These are phyloP conservation scores for Neurospora discreta DNA, from an alignment of 495 filamentous ascomycete genomes.

Conservation along the genomic window DNA sequence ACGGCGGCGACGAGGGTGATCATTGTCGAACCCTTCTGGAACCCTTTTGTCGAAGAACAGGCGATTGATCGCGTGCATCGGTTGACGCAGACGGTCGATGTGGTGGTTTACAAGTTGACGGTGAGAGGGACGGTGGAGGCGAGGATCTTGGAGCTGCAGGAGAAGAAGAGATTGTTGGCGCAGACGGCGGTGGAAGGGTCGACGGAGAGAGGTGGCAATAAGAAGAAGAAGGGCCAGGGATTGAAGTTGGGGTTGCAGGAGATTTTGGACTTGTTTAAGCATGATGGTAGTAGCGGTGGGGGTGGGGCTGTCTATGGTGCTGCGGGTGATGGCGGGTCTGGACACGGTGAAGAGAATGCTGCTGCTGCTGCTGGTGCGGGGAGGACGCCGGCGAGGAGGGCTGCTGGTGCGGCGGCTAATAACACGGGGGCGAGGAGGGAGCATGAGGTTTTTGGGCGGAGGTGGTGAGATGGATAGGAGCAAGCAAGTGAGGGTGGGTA, in stretches of 20 bases:
- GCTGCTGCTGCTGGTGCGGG: neutral
- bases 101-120: constrained; percentile 88
- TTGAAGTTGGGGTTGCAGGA: constrained; percentile 86
- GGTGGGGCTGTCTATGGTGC: neutral
- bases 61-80: constrained; percentile 97
- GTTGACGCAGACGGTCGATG: constrained; percentile 86
- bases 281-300: constrained; percentile 55
- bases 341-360: neutral
- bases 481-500: too few species aligned
- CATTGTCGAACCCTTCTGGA: constrained; percentile 97
- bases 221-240: constrained; percentile 45
- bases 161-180: constrained; percentile 82
- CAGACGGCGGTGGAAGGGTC: constrained; percentile 37
- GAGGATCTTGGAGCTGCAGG: constrained; percentile 81
- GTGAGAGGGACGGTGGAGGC: constrained; percentile 80
- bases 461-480: constrained; percentile 20
- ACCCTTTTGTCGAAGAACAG: constrained; percentile 95
- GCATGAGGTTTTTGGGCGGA: constrained; percentile 26
- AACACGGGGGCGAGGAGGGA: constrained; percentile 13
- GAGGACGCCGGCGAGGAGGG: constrained; percentile 1
- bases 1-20: constrained; percentile 89
- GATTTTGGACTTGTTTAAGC: constrained; percentile 79
- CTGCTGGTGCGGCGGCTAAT: neutral
- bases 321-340: neutral
- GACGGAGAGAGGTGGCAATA: neutral